Evolutionary conservation across 257 asterid species (phyloP).

Genomic region (Marsdenia floribunda): DNA sequence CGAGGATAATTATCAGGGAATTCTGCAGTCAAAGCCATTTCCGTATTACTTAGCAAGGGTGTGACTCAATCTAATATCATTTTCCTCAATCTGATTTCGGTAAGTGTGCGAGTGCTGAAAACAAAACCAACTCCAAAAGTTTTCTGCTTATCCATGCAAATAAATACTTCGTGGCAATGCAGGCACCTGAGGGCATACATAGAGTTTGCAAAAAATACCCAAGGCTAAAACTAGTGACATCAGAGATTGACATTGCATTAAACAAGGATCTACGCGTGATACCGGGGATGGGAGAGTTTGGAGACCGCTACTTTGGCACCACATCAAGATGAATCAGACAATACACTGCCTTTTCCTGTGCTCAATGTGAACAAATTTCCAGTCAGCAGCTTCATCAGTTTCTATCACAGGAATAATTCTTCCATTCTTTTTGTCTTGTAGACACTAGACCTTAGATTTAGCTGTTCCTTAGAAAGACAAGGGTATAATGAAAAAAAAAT

Average conservation of each 20-base stretch:
- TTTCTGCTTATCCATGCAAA: neutral
- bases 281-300: constrained; percentile 95
- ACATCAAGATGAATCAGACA: constrained; percentile 24
- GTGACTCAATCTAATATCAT: constrained; percentile 84
- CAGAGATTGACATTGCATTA: constrained; percentile 75
- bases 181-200: constrained; percentile 95
- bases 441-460: neutral
- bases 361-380: neutral
- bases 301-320: constrained; percentile 98
- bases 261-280: constrained; percentile 69
- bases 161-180: constrained; percentile 18
- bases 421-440: neutral
- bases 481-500: too few species aligned
- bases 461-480: neutral
- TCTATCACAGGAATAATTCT: neutral
- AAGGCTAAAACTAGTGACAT: constrained; percentile 75
- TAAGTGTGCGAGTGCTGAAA: constrained; percentile 26
- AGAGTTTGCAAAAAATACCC: constrained; percentile 63
- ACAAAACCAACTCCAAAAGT: neutral
- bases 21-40: constrained; percentile 78
- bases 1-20: constrained; percentile 41
- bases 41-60: constrained; percentile 76
- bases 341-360: neutral
- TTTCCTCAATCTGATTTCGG: constrained; percentile 87
- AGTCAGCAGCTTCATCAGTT: neutral